Conservation (phyloP, 768 basidiomycete genomes). For the Mycena vitilis region DNA sequence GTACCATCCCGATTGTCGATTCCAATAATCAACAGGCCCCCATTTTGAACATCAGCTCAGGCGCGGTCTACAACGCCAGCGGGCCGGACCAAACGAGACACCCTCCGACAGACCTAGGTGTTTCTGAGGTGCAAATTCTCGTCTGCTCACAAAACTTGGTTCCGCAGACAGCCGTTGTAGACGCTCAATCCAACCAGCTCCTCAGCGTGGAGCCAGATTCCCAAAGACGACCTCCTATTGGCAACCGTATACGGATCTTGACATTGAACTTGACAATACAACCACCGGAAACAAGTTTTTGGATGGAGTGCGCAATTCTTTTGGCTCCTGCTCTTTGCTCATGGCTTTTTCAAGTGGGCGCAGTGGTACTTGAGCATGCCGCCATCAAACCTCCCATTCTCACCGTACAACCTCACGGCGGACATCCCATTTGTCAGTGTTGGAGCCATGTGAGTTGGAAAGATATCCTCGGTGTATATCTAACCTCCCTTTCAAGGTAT, state of each 20-base stretch:
- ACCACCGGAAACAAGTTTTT: not conserved
- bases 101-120: no score
- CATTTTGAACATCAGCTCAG: not conserved
- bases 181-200: not conserved
- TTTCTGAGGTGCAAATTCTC: not conserved
- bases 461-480: not conserved
- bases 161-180: not conserved
- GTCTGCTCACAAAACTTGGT: not conserved
- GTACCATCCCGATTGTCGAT: not conserved
- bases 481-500: not conserved
- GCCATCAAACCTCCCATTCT: not conserved
- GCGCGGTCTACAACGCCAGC: not conserved
- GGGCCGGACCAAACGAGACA: not conserved
- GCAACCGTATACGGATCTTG: not conserved
- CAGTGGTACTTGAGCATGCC: not conserved
- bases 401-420: not conserved
- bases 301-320: not conserved
- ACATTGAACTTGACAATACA: not conserved
- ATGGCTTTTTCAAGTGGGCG: not conserved
- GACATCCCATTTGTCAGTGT: not conserved
- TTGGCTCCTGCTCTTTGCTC: not conserved
- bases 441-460: not conserved
- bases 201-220: not conserved
- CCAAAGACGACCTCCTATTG: not conserved
- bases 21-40: not conserved